A percentile compares a stretch with the other conserved stretches of the same genome.
Evolutionary conservation across 2,329 filamentous ascomycete genomes (phyloP).

Genomic region (Penicillium sp.): DNA sequence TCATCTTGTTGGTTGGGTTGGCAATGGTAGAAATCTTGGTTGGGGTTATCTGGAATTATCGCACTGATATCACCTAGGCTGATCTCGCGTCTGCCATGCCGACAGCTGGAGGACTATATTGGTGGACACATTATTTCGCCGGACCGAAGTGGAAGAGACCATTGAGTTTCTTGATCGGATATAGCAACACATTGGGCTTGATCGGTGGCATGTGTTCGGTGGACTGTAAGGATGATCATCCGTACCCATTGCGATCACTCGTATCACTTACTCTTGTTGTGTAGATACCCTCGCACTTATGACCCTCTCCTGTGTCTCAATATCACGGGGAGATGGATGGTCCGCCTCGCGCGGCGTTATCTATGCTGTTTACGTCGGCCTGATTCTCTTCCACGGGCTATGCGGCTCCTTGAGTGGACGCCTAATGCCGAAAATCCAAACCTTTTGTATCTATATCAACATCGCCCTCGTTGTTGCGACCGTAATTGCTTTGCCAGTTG

Average conservation of each 20-base stretch:
- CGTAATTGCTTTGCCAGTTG: slow-evolving; percentile 58
- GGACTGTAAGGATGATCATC: slow-evolving; percentile 49
- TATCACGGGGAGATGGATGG: slow-evolving; percentile 58
- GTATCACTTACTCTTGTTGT: not conserved
- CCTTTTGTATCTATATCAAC: slow-evolving; percentile 57
- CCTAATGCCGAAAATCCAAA: slow-evolving; percentile 61
- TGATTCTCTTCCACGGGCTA: slow-evolving; percentile 56
- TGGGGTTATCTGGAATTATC: not conserved
- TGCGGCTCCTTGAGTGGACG: slow-evolving; percentile 54
- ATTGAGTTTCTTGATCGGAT: slow-evolving; percentile 60
- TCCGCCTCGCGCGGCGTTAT: slow-evolving; percentile 55
- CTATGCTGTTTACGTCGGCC: slow-evolving; percentile 57
- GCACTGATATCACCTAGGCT: slow-evolving; percentile 34
- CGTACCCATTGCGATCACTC: not conserved
- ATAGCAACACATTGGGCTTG: slow-evolving; percentile 61
- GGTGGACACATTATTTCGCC: slow-evolving; percentile 61
- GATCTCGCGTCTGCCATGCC: slow-evolving; percentile 58
- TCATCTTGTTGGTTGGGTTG: slow-evolving; percentile 59
- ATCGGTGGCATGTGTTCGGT: slow-evolving; percentile 63
- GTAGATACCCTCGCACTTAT: slow-evolving; percentile 34
- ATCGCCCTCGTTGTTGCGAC: slow-evolving; percentile 57
- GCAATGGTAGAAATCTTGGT: slow-evolving; percentile 50
- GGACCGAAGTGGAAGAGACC: slow-evolving; percentile 56
- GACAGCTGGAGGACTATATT: slow-evolving; percentile 60
- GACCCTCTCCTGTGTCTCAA: slow-evolving; percentile 56